phyloP scores from a whole-genome alignment of 2,329 filamentous ascomycete genomes.

The Metarhizium robertsii region DNA sequence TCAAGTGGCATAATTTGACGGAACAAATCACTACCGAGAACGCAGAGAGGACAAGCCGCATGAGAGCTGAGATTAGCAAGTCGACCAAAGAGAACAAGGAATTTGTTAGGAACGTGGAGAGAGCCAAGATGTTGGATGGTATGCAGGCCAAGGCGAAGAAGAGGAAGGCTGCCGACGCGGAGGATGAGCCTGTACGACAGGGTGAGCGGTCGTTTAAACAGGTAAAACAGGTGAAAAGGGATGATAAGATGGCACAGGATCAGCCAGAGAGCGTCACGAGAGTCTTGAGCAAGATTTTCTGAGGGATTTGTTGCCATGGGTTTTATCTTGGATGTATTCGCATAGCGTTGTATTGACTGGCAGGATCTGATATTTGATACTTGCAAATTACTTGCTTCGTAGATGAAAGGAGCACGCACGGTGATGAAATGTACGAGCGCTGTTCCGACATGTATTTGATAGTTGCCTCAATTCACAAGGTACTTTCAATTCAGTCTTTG shows the following conservation, averaged over 20 bases:
- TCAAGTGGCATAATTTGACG: constrained; percentile 71
- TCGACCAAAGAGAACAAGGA: constrained; percentile 71
- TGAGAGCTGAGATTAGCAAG: constrained; percentile 69
- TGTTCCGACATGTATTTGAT: neutral
- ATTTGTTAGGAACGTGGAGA: constrained; percentile 72
- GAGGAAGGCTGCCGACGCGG: constrained; percentile 21
- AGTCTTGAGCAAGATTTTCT: constrained; percentile 59
- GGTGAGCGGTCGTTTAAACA: constrained; percentile 53
- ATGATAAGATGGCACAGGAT: constrained; percentile 29
- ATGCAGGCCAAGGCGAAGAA: constrained; percentile 53
- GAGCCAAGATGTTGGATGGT: constrained; percentile 67
- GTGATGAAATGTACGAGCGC: neutral
- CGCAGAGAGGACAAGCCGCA: constrained; percentile 64
- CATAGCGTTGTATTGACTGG: neutral
- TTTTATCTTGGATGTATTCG: neutral
- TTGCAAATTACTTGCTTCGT: neutral
- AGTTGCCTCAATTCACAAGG: neutral
- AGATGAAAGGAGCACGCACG: neutral
- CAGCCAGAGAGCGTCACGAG: constrained; percentile 49
- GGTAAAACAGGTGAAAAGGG: constrained; percentile 47
- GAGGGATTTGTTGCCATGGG: constrained; percentile 5
- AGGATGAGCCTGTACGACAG: constrained; percentile 13
- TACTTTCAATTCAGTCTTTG: too few species aligned
- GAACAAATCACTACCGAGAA: constrained; percentile 77
- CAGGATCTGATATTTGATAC: neutral